Base-by-base conservation (phyloP, 169 alveolate species). In the Eimeria necatrix region DNA sequence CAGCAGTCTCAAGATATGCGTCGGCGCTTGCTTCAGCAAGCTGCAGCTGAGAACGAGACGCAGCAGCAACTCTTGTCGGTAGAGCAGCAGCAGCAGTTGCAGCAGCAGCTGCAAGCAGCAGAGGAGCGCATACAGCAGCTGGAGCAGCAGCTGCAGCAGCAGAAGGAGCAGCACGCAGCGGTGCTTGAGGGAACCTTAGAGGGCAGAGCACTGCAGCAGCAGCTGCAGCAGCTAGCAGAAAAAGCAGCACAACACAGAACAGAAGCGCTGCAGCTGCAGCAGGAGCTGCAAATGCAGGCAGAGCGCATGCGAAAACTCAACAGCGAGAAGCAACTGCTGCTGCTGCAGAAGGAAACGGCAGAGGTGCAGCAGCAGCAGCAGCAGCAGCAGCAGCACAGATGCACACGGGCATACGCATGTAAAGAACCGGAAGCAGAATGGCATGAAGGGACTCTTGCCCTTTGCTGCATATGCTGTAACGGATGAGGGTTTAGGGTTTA, bases 191-290 rank as follows among this genome's bases (percentile, higher is more conserved):
- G 53, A 0, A 53, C 91, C 46, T 6, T 83, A 14, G 70, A 59
- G 5, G 91, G 91, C 41, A 26, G 18, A 8, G 78, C 78, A 32
- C 56, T 83, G 91, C 78, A 68, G 78, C 78, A 68, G 78, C 78
- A 68, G 32, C n/a, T 83, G 91, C 91, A 83, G 91, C 91, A 59
- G 76, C 91, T 83, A 52, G 76, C 76, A 83, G 91, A n/a, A 4
- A 6, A 52, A 59, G 91, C 46, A 48, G 52, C 24, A 26, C 73
- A 56, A 56, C 91, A 83, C 78, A 53, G 26, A 60, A 32, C 59
- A 59, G 91, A 22, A 18, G 91, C 59, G 91, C 91, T 22, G 78
- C 56, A 83, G 56, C 76, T 83, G 91, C 91, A 83, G 76, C 91
- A 83, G 91, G 91, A 83, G 59, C 59, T 83, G 78, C 59, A 59